Conservation (phyloP, 768 basidiomycete genomes). For the Boletus rubescentipes region DNA sequence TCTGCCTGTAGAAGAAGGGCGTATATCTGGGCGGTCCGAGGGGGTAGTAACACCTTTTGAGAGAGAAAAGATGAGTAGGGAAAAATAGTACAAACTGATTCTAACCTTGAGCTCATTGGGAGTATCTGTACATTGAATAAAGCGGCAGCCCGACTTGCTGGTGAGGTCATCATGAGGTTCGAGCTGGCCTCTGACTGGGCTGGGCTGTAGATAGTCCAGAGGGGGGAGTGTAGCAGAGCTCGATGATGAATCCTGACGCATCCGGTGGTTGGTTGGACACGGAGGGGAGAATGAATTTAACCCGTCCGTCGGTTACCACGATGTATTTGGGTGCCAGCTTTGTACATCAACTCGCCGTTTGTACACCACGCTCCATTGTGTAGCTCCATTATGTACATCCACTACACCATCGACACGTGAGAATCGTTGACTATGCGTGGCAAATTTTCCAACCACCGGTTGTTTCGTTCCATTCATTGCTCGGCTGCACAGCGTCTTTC, state of each 20-base stretch:
- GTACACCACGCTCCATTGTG: background rate
- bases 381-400: too few relatives aligned
- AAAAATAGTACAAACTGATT: background rate
- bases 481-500: background rate
- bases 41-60: constrained; percentile 63
- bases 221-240: constrained; percentile 26
- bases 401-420: background rate
- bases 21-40: constrained; percentile 64
- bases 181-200: constrained; percentile 72
- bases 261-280: constrained; percentile 11
- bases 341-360: constrained; percentile 21
- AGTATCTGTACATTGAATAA: constrained; percentile 74
- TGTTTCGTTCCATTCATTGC: background rate
- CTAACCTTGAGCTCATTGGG: constrained; percentile 70
- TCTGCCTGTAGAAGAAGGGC: constrained; percentile 65
- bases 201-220: constrained; percentile 58
- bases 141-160: constrained; percentile 62
- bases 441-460: constrained; percentile 1
- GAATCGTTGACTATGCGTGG: constrained; percentile 5
- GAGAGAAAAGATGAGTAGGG: constrained; percentile 6
- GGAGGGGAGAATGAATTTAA: constrained; percentile 6
- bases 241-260: constrained; percentile 26
- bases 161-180: constrained; percentile 58
- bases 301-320: constrained; percentile 14
- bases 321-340: constrained; percentile 26